Evolutionary conservation across 768 basidiomycete genomes (phyloP).

Genomic region (Boletus edulis): DNA sequence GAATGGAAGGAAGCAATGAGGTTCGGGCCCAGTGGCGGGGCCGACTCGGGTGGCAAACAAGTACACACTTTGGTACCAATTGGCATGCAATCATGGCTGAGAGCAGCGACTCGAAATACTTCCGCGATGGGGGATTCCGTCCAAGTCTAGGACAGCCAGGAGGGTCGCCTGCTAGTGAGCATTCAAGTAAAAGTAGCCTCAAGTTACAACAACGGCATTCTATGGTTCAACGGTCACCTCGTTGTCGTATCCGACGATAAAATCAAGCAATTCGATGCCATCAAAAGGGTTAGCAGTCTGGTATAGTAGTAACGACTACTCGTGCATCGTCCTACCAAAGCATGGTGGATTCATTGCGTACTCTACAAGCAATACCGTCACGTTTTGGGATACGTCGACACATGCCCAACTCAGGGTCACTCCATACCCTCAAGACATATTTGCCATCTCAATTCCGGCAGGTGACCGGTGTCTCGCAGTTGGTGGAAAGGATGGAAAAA

Average conservation of each 20-base stretch:
- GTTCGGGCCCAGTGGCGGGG: too few species aligned
- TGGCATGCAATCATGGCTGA: too few species aligned
- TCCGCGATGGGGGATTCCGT: background rate
- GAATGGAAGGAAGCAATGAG: too few species aligned
- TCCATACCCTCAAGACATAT: background rate
- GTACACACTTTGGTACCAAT: too few species aligned
- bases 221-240: constrained; percentile 3
- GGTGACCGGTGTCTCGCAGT: too few species aligned
- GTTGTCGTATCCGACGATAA: background rate
- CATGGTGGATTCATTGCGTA: background rate
- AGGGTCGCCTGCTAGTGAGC: background rate
- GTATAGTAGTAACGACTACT: too few species aligned
- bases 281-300: background rate
- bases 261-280: background rate
- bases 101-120: too few species aligned
- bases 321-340: background rate
- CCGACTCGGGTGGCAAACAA: too few species aligned
- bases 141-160: background rate
- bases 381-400: background rate
- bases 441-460: background rate
- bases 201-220: constrained; percentile 1
- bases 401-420: background rate
- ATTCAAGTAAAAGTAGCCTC: background rate
- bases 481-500: too few species aligned
- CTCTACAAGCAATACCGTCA: background rate